Percentiles rank a stretch among this genome's conserved stretches.
These are phyloP conservation scores for Starmerella apis DNA, from an alignment of 805 yeast species.

Conservation along the genomic window DNA sequence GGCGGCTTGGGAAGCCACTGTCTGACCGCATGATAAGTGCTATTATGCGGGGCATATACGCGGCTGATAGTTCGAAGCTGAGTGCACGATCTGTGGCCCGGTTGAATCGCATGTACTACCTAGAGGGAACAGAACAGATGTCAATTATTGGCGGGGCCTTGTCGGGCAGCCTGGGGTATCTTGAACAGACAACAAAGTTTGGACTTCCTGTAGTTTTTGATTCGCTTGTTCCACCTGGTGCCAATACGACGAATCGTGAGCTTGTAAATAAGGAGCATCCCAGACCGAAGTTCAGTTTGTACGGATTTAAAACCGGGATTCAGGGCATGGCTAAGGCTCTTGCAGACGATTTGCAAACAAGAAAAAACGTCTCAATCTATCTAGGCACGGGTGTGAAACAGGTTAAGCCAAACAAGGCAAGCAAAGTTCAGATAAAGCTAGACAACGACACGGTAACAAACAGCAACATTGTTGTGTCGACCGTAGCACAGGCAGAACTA, in stretches of 20 bases:
- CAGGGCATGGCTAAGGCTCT: slow-evolving; percentile 26
- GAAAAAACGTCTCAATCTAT: slow-evolving; percentile 23
- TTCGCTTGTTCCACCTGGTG: slow-evolving; percentile 21
- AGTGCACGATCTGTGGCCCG: slow-evolving; percentile 50
- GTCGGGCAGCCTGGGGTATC: slow-evolving; percentile 29
- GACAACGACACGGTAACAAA: neutral
- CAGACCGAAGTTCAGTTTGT: slow-evolving; percentile 19
- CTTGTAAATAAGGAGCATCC: slow-evolving; percentile 11
- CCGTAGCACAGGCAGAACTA: slow-evolving; percentile 18
- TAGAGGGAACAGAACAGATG: slow-evolving; percentile 42
- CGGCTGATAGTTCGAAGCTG: slow-evolving; percentile 61
- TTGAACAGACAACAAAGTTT: slow-evolving; percentile 23
- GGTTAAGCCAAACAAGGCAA: slow-evolving; percentile 4
- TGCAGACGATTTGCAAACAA: slow-evolving; percentile 20
- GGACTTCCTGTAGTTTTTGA: slow-evolving; percentile 27
- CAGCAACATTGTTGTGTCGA: slow-evolving; percentile 21
- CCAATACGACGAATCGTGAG: slow-evolving; percentile 5
- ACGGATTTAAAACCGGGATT: slow-evolving; percentile 27
- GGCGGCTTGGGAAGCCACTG: slow-evolving; percentile 54
- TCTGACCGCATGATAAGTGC: slow-evolving; percentile 65
- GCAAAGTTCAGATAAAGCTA: slow-evolving; percentile 5
- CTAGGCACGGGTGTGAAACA: slow-evolving; percentile 16
- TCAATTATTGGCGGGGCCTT: slow-evolving; percentile 45
- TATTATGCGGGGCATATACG: slow-evolving; percentile 78
- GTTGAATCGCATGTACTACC: slow-evolving; percentile 43